These are phyloP conservation scores for Scalesia atractyloides DNA, from an alignment of 129 eudicot species.

Conservation along the genomic window DNA sequence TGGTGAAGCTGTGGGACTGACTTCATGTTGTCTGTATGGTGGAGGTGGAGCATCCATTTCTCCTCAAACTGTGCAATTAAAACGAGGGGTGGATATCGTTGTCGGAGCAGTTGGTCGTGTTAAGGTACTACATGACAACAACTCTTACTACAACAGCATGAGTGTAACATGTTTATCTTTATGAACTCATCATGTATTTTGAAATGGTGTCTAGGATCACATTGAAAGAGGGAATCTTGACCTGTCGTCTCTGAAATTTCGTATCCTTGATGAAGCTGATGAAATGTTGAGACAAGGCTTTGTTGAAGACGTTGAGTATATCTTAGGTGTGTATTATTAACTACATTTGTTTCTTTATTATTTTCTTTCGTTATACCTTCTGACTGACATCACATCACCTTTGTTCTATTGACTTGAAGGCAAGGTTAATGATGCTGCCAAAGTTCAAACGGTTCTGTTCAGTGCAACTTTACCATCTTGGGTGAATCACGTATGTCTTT, in stretches of 20 bases:
- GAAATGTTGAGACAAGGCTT: slow-evolving; percentile 97
- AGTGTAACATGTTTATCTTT: background rate
- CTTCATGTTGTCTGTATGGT: slow-evolving; percentile 82
- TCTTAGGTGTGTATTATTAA: slow-evolving; percentile 51
- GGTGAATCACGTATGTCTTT: slow-evolving; percentile 77
- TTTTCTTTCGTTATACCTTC: background rate
- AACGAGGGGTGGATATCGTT: slow-evolving; percentile 90
- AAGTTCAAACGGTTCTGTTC: slow-evolving; percentile 97
- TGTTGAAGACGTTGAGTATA: slow-evolving; percentile 96
- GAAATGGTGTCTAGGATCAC: slow-evolving; percentile 62
- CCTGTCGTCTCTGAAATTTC: slow-evolving; percentile 73
- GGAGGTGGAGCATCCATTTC: slow-evolving; percentile 74
- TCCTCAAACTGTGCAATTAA: slow-evolving; percentile 59
- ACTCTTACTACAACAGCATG: background rate
- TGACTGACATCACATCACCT: background rate
- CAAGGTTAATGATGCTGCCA: slow-evolving; percentile 82
- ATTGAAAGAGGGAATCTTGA: slow-evolving; percentile 78
- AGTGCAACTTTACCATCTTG: slow-evolving; percentile 93
- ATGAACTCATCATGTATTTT: background rate
- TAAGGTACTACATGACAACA: slow-evolving; percentile 49
- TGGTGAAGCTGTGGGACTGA: slow-evolving; percentile 76
- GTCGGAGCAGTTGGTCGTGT: slow-evolving; percentile 95
- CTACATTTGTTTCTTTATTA: background rate
- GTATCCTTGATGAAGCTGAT: slow-evolving; percentile 98
- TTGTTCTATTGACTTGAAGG: slow-evolving; percentile 42